phyloP scores from a whole-genome alignment of 257 asterid species.

The Coffea canephora region DNA sequence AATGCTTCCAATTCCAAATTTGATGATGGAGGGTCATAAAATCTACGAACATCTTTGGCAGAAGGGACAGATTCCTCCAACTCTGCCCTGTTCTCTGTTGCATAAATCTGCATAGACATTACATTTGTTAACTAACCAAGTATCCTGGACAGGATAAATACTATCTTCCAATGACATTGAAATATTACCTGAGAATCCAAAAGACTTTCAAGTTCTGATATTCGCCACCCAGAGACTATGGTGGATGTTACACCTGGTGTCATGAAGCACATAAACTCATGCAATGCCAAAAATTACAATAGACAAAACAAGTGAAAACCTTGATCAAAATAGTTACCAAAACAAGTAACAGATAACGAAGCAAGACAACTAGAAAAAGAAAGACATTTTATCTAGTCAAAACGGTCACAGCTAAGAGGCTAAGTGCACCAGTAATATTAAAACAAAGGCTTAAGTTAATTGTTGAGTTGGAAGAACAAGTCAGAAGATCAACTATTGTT shows the following conservation, averaged over 20 bases:
- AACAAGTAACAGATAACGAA: background rate
- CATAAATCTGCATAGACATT: slow-evolving; percentile 46
- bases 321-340: background rate
- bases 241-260: slow-evolving; percentile 49
- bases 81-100: slow-evolving; percentile 37
- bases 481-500: background rate
- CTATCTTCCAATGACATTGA: background rate
- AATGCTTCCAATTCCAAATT: slow-evolving; percentile 26
- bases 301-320: background rate
- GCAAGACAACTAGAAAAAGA: background rate
- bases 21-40: slow-evolving; percentile 45
- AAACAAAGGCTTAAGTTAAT: background rate
- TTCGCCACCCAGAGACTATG: slow-evolving; percentile 43
- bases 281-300: background rate
- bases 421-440: background rate
- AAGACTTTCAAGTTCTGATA: slow-evolving; percentile 67
- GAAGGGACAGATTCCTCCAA: slow-evolving; percentile 41
- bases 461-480: too few species aligned
- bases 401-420: background rate
- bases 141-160: slow-evolving; percentile 1
- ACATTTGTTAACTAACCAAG: background rate
- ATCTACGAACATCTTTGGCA: slow-evolving; percentile 43
- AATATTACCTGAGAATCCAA: slow-evolving; percentile 67
- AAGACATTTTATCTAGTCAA: background rate
- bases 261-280: slow-evolving; percentile 19